A percentile compares a stretch with the other conserved stretches of the same genome.
phyloP scores from a whole-genome alignment of 179 eudicot genomes.

The Silene noctiflora region DNA sequence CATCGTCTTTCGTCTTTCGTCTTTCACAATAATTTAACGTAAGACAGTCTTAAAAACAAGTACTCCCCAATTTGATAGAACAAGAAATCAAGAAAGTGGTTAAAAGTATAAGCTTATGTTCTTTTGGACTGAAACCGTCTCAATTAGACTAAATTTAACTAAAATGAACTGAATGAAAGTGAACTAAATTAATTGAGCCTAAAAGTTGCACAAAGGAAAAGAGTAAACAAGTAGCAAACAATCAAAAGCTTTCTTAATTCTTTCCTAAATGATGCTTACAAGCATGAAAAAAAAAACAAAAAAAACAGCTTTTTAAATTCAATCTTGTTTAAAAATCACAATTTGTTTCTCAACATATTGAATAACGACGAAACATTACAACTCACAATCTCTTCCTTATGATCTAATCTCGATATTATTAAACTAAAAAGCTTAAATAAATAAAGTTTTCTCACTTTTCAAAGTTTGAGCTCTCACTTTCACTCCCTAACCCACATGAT shows the following conservation, averaged over 20 bases:
- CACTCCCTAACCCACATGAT: constrained; percentile 25
- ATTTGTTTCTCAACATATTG: background rate
- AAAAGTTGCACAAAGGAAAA: background rate
- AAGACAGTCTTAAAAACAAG: no score
- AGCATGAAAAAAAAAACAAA: background rate
- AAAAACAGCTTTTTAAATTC: background rate
- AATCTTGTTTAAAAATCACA: background rate
- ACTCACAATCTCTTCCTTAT: background rate
- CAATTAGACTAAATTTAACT: no score
- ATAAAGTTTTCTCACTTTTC: constrained; percentile 23
- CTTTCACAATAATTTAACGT: no score
- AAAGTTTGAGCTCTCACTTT: constrained; percentile 22
- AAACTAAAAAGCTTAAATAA: background rate
- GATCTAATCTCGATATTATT: constrained; percentile 10
- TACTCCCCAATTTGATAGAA: no score
- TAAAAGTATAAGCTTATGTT: no score
- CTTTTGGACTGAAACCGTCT: no score
- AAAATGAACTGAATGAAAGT: no score
- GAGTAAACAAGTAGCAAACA: background rate
- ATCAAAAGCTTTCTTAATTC: background rate
- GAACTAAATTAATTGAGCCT: no score
- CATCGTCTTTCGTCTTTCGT: no score
- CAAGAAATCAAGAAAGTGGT: no score
- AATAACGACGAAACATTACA: background rate
- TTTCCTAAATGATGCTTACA: constrained; percentile 1